Base-by-base conservation (phyloP, 768 basidiomycete genomes). In the Ephemerocybe angulata region DNA sequence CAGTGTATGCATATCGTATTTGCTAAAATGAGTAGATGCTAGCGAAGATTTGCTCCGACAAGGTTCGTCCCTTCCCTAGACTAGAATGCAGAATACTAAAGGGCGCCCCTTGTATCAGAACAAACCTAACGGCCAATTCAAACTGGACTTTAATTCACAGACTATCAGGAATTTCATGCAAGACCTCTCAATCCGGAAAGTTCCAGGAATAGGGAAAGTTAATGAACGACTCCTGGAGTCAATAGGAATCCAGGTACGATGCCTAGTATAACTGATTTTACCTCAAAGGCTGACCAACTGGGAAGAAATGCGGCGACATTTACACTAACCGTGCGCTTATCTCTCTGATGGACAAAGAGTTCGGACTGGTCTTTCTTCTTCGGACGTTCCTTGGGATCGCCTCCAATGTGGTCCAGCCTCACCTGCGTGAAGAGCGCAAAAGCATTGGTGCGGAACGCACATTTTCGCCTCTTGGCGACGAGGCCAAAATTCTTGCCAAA, bases 121-220 rank as follows among this genome's bases (percentile, higher is more conserved):
- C 68, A 98, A 98, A 70, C 95, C 94, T 2, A 91, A 96, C 63
- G 94, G 93, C 12, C 94, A 97, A 68, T 98, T 83, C 59, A 79
- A 81, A 60, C 80, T 97, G 22, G 70, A 82, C 2, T 91, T 88
- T 61, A 80, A 87, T 25, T 67, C 78, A 2, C 64, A 81, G 27
- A 72, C 78, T 7, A 87, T 98, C 60, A 78, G 79, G 46, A 70
- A 71, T 0, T 98, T 97, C 67, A 93, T 93, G 87, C 75, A 72
- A 21, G 82, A 86, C 46, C 79, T 98, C 15, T 80, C 93, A 0
- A 91, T 97, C 41, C 85, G 92, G 41, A 92, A 88, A 65, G 80
- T 97, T 15, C 92, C 89, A 2, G 94, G 94, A 0, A 84, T 98
- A 56, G 96, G 96, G 1, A 77, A 93, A 29, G 96, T 98, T 3